Evolutionary conservation across 75 land plant species (phyloP), one percentile per base, ranked within the genome.

Genomic region (Pinus albicaulis): DNA sequence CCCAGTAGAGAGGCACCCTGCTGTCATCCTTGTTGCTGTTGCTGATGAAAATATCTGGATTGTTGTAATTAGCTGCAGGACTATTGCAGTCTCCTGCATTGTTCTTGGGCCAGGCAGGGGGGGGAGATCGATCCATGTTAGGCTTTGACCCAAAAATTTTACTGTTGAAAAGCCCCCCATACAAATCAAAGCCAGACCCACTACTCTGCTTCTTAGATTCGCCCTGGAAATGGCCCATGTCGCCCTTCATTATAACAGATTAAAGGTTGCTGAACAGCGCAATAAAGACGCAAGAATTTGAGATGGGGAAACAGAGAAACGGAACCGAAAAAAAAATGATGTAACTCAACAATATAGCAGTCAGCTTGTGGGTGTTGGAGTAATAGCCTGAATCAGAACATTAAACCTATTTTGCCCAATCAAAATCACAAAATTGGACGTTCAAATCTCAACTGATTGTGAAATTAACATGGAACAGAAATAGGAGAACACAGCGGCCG

Each of bases 111-210:
- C n/a, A 34, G 41, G 26, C 8, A 2, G 68, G 41, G 34, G 68
- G 34, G 6, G 31, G 68, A 31, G 38, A 34, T 20, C 41, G 71
- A 23, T 68, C 71, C 24, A 68, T 41, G 23, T 38, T 68, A 52
- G 71, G 71, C 53, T 68, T 68, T 10, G 71, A 68, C 41, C 71
- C 71, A 68, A 68, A 68, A 34, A 68, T 68, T 41, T 68, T 68
- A 20, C 48, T 44, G 24, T 44, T 68, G 52, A 68, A 68, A 68
- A 68, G 53, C 22, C 71, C 71, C 41, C 53, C 71, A 68, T 68
- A 68, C 53, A 68, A 41, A 68, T 68, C 71, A 68, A 68, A 68
- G 5, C 71, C 52, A 68, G 71, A 41, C 71, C 71, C 71, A n/a
- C 23, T n/a, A 68, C 53, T 68, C 24, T 41, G 38, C 34, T 68